phyloP scores from a whole-genome alignment of 2,329 filamentous ascomycete genomes.

The Pseudofabraea citricarpa region DNA sequence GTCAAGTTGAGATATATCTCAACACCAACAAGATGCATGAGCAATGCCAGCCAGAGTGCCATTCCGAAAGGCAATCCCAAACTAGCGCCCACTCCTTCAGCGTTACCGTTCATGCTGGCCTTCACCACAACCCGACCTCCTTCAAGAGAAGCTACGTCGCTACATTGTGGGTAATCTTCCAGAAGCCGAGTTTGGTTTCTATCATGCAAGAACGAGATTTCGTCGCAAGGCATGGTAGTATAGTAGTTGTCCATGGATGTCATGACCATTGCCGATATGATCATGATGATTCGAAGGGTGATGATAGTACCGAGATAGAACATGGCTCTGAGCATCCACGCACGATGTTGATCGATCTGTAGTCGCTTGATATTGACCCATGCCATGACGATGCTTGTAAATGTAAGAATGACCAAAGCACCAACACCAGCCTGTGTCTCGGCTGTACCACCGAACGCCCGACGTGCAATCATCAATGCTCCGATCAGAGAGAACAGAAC shows the following conservation, averaged over 20 bases:
- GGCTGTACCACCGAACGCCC: constrained; percentile 7
- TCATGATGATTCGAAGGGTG: constrained; percentile 5
- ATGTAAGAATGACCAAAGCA: background rate
- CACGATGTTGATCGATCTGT: constrained; percentile 8
- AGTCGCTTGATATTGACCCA: constrained; percentile 3
- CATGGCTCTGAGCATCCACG: constrained; percentile 8
- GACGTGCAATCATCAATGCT: constrained; percentile 8
- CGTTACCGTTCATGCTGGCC: background rate
- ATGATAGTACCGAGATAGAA: constrained; percentile 7
- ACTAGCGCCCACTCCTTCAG: constrained; percentile 5
- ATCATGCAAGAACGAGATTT: constrained; percentile 8
- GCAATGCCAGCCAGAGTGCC: background rate
- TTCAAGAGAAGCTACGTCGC: background rate
- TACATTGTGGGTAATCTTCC: constrained; percentile 2
- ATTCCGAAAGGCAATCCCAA: constrained; percentile 5
- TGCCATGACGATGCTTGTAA: constrained; percentile 3
- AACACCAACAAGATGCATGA: background rate
- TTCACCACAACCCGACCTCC: constrained; percentile 4
- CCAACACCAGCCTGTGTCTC: constrained; percentile 1
- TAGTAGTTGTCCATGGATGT: constrained; percentile 1
- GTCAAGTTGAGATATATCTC: constrained; percentile 3
- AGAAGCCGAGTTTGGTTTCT: background rate
- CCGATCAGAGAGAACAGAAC: constrained; percentile 5
- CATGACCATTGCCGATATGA: background rate
- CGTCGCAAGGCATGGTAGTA: constrained; percentile 1